Base-by-base conservation (phyloP, 768 basidiomycete genomes). In the Leucosporidium yakuticum region DNA sequence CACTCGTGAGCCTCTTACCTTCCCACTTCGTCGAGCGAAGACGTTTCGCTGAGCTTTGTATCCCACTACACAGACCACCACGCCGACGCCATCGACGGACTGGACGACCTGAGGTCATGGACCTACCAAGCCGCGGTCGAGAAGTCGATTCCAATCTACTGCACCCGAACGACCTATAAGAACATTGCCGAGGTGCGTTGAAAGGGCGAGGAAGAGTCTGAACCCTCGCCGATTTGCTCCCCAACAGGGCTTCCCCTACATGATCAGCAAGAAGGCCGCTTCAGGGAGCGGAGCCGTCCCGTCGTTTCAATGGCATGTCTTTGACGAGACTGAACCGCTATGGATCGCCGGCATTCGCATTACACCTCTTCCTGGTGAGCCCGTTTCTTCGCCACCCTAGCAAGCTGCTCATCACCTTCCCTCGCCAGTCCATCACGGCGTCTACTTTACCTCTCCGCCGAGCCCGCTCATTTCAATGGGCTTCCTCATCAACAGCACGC, bases 31-130 rank as follows among this genome's bases (percentile, higher is more conserved):
- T 17, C 32, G 6, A 17, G n/a, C 47, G 21, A 44, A 7, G 29
- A 17, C 29, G n/a, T n/a, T 4, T 73, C 49, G 12, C 14, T 60
- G 36, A 67, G 25, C 55, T 65, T 83, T 4, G 0, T 1, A 8
- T 31, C 7, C n/a, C 17, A 5, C 17, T 17, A 6, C 25, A 32
- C 47, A 29, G 25, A 56, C 17, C 29, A 63, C 20, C 32, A 49
- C 21, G 47, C 47, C 23, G 44, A 80, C 67, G 91, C 92, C 12
- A 89, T 91, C 81, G 91, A 91, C 74, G 92, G 92, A 5, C 79
- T 95, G 64, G 92, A 95, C 79, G 92, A 95, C 78, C 80, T 94
- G 44, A 83, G 91, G 81, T 89, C 83, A 59, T 91, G 90, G 90
- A 91, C 90, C 3, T 77, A 90, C 71, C 71, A 78, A 39, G 77